Evolutionary conservation across 495 filamentous ascomycete genomes (phyloP).

Genomic region (Lasiosphaeriaceae sp.): DNA sequence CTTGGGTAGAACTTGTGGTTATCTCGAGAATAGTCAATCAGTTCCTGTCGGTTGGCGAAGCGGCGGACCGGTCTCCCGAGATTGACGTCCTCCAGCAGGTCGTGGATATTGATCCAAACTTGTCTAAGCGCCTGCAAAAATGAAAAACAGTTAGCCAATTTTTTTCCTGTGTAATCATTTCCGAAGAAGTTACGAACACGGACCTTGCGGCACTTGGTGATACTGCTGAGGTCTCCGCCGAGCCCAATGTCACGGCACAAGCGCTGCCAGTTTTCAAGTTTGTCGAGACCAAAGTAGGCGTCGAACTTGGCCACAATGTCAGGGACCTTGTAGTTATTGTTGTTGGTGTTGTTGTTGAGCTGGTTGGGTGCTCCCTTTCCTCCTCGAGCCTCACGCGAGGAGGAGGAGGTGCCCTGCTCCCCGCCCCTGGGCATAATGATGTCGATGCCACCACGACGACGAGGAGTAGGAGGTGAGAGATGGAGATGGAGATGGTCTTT

Average conservation of each 20-base stretch:
- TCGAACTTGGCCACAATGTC: background rate
- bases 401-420: too few relatives aligned
- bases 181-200: too few relatives aligned
- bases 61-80: constrained; percentile 5
- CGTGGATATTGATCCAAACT: constrained; percentile 36
- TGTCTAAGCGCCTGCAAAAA: constrained; percentile 19
- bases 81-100: constrained; percentile 31
- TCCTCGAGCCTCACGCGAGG: too few relatives aligned
- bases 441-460: too few relatives aligned
- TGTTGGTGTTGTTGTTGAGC: too few relatives aligned
- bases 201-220: constrained; percentile 35
- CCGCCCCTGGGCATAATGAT: too few relatives aligned
- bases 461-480: too few relatives aligned
- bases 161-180: background rate
- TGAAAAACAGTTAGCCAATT: background rate
- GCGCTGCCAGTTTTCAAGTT: constrained; percentile 31
- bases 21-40: constrained; percentile 23
- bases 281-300: constrained; percentile 24
- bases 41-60: constrained; percentile 18
- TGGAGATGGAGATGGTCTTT: too few relatives aligned
- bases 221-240: constrained; percentile 18
- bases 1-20: constrained; percentile 20
- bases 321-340: background rate
- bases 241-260: constrained; percentile 35
- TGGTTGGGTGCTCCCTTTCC: too few relatives aligned